phyloP scores from a whole-genome alignment of 1,284 basidiomycete genomes.

The Tylopilus sp. region DNA sequence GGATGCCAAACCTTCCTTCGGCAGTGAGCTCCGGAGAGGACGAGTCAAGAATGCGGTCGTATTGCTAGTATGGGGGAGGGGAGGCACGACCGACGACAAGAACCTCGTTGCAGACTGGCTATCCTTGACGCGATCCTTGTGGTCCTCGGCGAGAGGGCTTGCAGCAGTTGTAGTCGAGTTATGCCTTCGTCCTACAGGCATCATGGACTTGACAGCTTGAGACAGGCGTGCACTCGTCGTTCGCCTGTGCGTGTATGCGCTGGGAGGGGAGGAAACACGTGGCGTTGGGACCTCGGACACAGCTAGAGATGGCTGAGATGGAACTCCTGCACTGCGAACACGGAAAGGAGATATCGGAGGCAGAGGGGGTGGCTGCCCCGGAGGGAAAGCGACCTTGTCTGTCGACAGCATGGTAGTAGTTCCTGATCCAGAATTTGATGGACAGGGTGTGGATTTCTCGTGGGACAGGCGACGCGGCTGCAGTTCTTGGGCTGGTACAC shows the following conservation, averaged over 20 bases:
- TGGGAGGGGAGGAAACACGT: constrained; percentile 5
- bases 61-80: background rate
- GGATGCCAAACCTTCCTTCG: constrained; percentile 47
- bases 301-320: constrained; percentile 14
- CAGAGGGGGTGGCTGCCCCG: constrained; percentile 8
- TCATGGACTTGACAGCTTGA: constrained; percentile 25
- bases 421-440: constrained; percentile 3
- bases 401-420: constrained; percentile 2
- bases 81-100: constrained; percentile 10
- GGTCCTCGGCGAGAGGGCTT: constrained; percentile 2
- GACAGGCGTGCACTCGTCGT: constrained; percentile 21
- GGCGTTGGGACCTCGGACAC: constrained; percentile 18
- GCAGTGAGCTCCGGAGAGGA: constrained; percentile 17
- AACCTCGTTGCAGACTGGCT: constrained; percentile 4
- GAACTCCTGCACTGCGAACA: constrained; percentile 13
- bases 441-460: background rate
- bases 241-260: constrained; percentile 7
- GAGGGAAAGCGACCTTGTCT: constrained; percentile 10
- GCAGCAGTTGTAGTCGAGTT: constrained; percentile 5
- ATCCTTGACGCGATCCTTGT: constrained; percentile 4
- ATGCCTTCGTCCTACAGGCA: constrained; percentile 15
- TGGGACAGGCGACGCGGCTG: constrained; percentile 7
- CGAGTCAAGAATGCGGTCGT: constrained; percentile 21
- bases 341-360: constrained; percentile 19
- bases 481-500: background rate